These are phyloP conservation scores for Graphiopsis chlorocephala DNA, from an alignment of 2,329 filamentous ascomycete genomes.

Conservation along the genomic window DNA sequence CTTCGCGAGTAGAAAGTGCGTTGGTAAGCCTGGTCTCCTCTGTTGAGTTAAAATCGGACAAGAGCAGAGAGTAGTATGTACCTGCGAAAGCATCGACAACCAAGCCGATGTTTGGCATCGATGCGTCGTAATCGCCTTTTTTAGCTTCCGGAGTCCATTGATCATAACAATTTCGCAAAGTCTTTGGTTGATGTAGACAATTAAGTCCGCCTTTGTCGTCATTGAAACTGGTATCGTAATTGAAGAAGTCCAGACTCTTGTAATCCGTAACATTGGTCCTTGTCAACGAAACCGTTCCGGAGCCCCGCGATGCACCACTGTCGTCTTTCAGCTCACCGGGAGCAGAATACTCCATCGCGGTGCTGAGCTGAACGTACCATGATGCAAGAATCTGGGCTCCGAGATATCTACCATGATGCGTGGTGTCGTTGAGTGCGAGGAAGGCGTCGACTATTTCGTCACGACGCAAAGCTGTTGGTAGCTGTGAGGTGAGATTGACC, in stretches of 20 bases:
- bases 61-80: conserved; percentile 6
- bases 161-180: not conserved
- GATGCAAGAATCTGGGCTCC: not conserved
- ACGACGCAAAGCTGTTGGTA: not conserved
- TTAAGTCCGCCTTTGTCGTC: not conserved
- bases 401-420: not conserved
- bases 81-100: conserved; percentile 2
- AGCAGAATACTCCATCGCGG: not conserved
- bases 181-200: not conserved
- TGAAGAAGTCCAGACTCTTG: not conserved
- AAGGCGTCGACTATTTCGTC: not conserved
- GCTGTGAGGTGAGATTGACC: not conserved
- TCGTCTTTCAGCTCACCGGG: not conserved
- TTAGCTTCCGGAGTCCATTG: not conserved
- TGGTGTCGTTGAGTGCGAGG: not conserved
- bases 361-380: not conserved
- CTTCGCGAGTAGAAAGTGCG: not conserved
- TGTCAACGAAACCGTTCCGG: not conserved
- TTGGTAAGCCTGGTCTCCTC: not conserved
- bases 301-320: not conserved
- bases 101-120: conserved; percentile 4
- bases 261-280: not conserved
- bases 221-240: not conserved
- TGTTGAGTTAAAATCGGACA: not conserved
- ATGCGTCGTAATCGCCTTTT: not conserved